Evolutionary conservation across 23 red algal genomes (phyloP).

Genomic region (Gracilaria gracilis): DNA sequence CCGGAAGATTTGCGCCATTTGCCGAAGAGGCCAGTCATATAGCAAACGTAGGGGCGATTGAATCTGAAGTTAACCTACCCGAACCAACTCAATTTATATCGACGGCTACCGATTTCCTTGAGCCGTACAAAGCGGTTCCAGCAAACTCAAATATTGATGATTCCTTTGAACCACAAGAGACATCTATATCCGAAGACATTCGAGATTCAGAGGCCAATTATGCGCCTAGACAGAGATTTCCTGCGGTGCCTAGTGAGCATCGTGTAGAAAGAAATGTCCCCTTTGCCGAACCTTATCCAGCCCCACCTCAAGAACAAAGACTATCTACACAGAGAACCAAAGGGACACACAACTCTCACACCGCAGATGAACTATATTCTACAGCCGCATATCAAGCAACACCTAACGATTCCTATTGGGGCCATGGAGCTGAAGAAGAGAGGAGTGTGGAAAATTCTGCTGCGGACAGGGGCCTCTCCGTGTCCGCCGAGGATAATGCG

Average conservation of each 20-base stretch:
- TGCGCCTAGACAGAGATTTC: neutral
- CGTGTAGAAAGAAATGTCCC: neutral
- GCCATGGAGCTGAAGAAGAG: neutral
- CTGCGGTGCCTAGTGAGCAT: neutral
- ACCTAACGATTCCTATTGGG: neutral
- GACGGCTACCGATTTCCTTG: neutral
- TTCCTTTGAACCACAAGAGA: neutral
- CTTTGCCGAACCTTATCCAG: neutral
- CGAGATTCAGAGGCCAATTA: neutral
- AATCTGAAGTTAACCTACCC: neutral
- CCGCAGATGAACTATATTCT: neutral
- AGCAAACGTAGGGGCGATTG: neutral
- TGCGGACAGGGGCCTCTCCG: neutral
- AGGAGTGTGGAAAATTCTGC: neutral
- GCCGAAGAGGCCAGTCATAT: neutral
- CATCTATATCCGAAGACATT: neutral
- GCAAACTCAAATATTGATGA: neutral
- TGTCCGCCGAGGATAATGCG: neutral
- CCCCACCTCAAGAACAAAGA: neutral
- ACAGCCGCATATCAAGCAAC: neutral
- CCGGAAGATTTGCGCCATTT: neutral
- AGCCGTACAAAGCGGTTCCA: neutral
- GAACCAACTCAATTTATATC: neutral
- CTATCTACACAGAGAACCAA: neutral
- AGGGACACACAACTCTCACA: neutral